These are phyloP conservation scores for Solanum bulbocastanum DNA, from an alignment of 257 asterid species.

Conservation along the genomic window DNA sequence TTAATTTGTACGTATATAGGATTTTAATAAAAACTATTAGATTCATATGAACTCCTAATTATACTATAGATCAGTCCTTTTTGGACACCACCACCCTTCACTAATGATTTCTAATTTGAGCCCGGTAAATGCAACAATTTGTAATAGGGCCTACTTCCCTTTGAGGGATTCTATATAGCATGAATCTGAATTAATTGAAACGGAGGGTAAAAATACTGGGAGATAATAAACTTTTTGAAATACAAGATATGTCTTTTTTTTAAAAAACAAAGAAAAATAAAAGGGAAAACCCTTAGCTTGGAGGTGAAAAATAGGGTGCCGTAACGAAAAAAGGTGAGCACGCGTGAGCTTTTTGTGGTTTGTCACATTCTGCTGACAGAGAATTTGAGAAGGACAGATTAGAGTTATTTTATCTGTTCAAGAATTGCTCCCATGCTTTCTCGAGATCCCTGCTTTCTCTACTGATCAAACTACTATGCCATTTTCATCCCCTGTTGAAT, in stretches of 20 bases:
- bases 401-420: constrained; percentile 35
- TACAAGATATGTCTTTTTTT: neutral
- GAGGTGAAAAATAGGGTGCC: neutral
- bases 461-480: neutral
- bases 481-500: neutral
- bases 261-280: neutral
- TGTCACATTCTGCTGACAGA: constrained; percentile 43
- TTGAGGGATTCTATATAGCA: neutral
- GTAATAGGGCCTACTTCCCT: neutral
- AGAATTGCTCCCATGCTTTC: neutral
- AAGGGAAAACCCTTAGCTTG: neutral
- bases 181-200: neutral
- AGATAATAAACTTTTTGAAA: neutral
- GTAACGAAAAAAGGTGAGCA: constrained; percentile 24
- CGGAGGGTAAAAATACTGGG: fast-evolving
- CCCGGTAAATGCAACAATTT: neutral
- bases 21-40: neutral
- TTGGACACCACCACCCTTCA: neutral
- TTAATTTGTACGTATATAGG: neutral
- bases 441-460: neutral
- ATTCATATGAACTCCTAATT: neutral
- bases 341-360: constrained; percentile 69
- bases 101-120: neutral
- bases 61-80: neutral
- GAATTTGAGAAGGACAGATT: constrained; percentile 16